Conservation (phyloP, 768 basidiomycete species). For the Holtermanniella nyarrowii region DNA sequence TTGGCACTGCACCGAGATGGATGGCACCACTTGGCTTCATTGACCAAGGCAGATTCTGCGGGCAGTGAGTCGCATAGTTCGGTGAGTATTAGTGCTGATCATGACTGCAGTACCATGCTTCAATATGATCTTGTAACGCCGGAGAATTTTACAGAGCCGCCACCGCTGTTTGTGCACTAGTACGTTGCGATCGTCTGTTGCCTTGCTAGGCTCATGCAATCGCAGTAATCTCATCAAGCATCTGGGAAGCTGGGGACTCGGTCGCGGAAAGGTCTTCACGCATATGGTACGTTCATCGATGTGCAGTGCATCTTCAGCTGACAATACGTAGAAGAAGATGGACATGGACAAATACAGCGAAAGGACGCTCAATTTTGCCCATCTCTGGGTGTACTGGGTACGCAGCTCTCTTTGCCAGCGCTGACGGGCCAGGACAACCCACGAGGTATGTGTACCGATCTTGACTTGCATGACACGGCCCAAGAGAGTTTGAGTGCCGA, state of each 20-base stretch:
- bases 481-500: slow-evolving; percentile 9
- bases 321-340: not conserved
- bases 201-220: not conserved
- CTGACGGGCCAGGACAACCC: slow-evolving; percentile 3
- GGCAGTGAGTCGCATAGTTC: slow-evolving; percentile 36
- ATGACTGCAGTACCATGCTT: slow-evolving; percentile 28
- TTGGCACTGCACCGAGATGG: slow-evolving; percentile 38
- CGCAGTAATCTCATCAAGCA: not conserved
- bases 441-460: slow-evolving; percentile 35
- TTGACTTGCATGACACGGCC: slow-evolving; percentile 20
- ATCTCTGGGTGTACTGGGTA: slow-evolving; percentile 24
- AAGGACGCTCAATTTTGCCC: slow-evolving; percentile 28
- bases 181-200: slow-evolving; percentile 10
- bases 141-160: slow-evolving; percentile 8
- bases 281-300: not conserved
- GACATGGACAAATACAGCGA: slow-evolving; percentile 2
- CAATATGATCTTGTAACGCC: slow-evolving; percentile 37
- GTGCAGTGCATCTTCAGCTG: too few species aligned
- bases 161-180: slow-evolving; percentile 35
- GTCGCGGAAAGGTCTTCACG: not conserved
- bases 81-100: not conserved
- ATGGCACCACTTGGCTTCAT: slow-evolving; percentile 33
- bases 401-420: not conserved
- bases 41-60: slow-evolving; percentile 38
- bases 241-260: not conserved